Conservation (phyloP, 257 asterid genomes). For the Haberlea rhodopensis region DNA sequence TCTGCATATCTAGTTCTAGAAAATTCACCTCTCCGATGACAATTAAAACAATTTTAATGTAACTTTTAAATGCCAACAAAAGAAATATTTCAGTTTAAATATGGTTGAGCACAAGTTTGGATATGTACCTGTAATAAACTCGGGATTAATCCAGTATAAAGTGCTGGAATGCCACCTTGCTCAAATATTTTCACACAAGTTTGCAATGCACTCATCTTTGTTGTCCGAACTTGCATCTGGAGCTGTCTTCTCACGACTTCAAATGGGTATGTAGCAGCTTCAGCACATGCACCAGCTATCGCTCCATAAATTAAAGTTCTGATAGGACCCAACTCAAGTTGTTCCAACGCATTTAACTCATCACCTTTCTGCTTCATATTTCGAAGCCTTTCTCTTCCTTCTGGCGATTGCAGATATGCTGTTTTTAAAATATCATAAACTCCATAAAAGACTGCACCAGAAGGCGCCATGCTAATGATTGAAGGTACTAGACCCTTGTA, state of each 20-base stretch:
- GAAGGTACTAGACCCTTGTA: slow-evolving; percentile 92
- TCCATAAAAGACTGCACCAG: slow-evolving; percentile 97
- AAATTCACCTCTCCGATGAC: background rate
- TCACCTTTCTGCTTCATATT: slow-evolving; percentile 69
- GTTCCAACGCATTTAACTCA: slow-evolving; percentile 73
- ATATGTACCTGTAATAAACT: slow-evolving; percentile 81
- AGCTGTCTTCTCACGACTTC: slow-evolving; percentile 97
- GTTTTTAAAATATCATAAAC: slow-evolving; percentile 88
- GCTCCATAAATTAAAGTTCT: slow-evolving; percentile 89
- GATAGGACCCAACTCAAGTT: slow-evolving; percentile 81
- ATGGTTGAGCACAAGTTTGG: background rate
- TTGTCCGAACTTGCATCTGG: slow-evolving; percentile 87
- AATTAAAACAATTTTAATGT: background rate
- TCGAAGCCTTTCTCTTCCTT: slow-evolving; percentile 66
- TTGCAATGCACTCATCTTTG: slow-evolving; percentile 72
- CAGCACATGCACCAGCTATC: slow-evolving; percentile 90
- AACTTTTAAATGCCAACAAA: slow-evolving; percentile 7
- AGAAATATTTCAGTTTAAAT: background rate
- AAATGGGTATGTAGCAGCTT: slow-evolving; percentile 97
- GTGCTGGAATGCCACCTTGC: slow-evolving; percentile 87
- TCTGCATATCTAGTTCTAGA: slow-evolving; percentile 3
- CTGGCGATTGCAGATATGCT: slow-evolving; percentile 71
- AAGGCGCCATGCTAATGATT: slow-evolving; percentile 96
- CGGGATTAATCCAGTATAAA: slow-evolving; percentile 86
- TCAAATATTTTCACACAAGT: slow-evolving; percentile 75